Evolutionary conservation across 495 filamentous ascomycete genomes (phyloP), one percentile per base, ranked within the genome.

Genomic region (Neurospora sp.): DNA sequence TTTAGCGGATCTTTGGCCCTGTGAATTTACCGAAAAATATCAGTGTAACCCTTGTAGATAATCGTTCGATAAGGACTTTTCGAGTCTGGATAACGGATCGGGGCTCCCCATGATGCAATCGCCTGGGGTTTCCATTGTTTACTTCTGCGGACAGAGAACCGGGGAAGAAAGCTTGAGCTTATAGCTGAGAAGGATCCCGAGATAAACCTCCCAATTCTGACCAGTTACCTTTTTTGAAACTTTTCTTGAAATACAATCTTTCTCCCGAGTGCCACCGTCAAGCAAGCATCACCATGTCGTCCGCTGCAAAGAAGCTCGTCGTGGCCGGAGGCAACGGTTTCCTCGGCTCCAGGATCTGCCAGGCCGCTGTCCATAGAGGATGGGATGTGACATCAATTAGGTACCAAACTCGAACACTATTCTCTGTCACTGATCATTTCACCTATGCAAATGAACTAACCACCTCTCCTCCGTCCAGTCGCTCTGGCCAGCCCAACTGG

Each of bases 311-410:
- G 83, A 88, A 87, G 78, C 82, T 99, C 16, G 89, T 98, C 45
- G 94, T 99, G 69, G 95, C 92, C 69, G 96, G 96, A 70, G 96
- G 96, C 70, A 97, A 90, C 78, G 96, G 96, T n/a, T 99, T 99
- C 79, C 82, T 99, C 86, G 94, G 94, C 16, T 94, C 92, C 37
- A 86, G 94, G 70, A 97, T 99, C 82, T 98, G 94, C 83, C 95
- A 92, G 87, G 89, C 91, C 44, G 96, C 93, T 39, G 88, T 91
- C 59, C 84, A 89, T 53, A 85, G 93, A 74, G 92, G 93, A 68
- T 98, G 95, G 94, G 87, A 91, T 70, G 94, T 98, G 18, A 94
- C 88, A 39, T 97, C 94, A 4, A 88, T 98, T 74, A 96, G 92
- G 93, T 92, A 88, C 35, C 40, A 48, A 40, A 20, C 22, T 37